Evolutionary conservation across 148 eudicot genomes (phyloP), one percentile per base, ranked within the genome.

Genomic region (Simmondsia chinensis): DNA sequence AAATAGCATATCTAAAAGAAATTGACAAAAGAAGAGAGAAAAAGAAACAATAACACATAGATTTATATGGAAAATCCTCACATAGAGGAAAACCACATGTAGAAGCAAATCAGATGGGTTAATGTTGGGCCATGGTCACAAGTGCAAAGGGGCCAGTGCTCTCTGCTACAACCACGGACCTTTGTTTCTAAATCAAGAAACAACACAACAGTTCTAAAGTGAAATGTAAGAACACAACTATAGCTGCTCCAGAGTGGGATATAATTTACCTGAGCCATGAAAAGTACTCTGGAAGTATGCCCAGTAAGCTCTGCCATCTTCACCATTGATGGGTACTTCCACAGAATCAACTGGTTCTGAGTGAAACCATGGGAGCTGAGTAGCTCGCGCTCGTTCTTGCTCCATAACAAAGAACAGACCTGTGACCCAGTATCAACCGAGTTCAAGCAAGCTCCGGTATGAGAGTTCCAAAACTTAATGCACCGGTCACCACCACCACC

Each of bases 281-380:
- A 91, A 48, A 91, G 94, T 18, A 86, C 99, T 59, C 99, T 73
- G 19, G 97, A 85, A 13, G 88, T 79, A 59, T 82, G 95, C 21
- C 95, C 95, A 38, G 88, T 82, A 34, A 85, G 93, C 76, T 91
- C 95, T 4, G 83, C 83, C 51, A 76, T 65, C 52, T 91, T 91
- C 53, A 79, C 95, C 95, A 91, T 91, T 8, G 97, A 85, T 3
- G 97, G 97, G 50, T 85, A 91, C 60, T 85, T 91, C 97, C 97
- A 91, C 10, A 91, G 74, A 30, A 82, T 91, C 35, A 85, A 72
- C 67, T 85, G 95, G 69, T 91, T 85, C 65, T 85, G 85, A 30
- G 83, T 70, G 57, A 85, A 82, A 0, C 97, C 97, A 19, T 91
- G 97, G 31, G 97, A 91, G 51, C 97, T 91, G 7, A 91, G 78